Base-by-base conservation (phyloP, 306 rosid genomes). In the Cyamopsis tetragonoloba region DNA sequence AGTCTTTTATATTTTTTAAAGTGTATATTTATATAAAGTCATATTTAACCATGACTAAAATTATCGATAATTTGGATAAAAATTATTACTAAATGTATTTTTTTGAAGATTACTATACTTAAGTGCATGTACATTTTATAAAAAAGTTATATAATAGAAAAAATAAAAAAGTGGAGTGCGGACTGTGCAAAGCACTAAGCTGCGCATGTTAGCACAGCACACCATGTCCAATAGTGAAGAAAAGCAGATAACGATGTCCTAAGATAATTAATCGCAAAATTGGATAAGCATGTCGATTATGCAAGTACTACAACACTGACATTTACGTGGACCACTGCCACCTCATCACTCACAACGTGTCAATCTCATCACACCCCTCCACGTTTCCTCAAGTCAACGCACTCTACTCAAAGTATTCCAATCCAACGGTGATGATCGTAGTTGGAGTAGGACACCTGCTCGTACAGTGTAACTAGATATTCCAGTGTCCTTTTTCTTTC, bases 281-380 rank as follows among this genome's bases (percentile, higher is more conserved):
- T 22, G 90, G 96, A 90, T 82, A 84, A 80, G 75, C 60, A 68
- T 15, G 41, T 17, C 18, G n/a, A n/a, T n/a, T n/a, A n/a, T 0
- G 22, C 30, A 31, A 15, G 47, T 32, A 18, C 22, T 32, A 35
- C 14, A 8, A 10, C n/a, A n/a, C n/a, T n/a, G 28, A 27, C 3
- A 66, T 51, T n/a, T 14, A 8, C 32, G 62, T 62, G 73, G 75
- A 71, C 77, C 37, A 0, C 0, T 31, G 19, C 47, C 47, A 31
- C 8, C 39, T 18, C 14, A 70, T 48, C 41, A 34, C 72, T 13
- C 18, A 13, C 38, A 7, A n/a, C 39, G 11, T 7, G 9, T 4
- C n/a, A 46, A 1, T 38, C 23, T 37, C 3, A 69, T 53, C 72
- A 0, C 3, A 13, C 3, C 37, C 71, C 42, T 44, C 75, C 74